Evolutionary conservation across 257 asterid genomes (phyloP), one percentile per base, ranked within the genome.

Genomic region (Plantago elongata): DNA sequence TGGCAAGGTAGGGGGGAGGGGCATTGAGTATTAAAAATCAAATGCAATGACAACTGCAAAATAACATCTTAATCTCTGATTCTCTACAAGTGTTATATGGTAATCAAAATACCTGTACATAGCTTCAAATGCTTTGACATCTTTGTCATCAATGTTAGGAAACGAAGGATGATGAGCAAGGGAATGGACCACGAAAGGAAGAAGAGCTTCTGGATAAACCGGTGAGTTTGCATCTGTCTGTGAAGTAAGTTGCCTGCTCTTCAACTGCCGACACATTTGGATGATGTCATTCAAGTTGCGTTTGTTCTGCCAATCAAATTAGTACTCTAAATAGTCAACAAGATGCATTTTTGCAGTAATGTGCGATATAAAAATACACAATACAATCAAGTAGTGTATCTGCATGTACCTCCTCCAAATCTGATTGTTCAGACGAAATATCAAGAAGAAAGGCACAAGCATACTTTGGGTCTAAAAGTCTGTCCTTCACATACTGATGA

Each of bases 401-500:
- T 48, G 54, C 65, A 49, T 45, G 66, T 81, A 88, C 96, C 94
- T 88, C 91, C 66, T 85, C 94, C 69, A 72, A 61, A 69, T 85
- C 81, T 42, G 77, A 80, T 72, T 79, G 79, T 38, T 75, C 81
- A 60, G 96, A 70, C 57, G 79, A 74, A 70, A 83, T 46, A 76
- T 78, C 90, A 77, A 87, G 83, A 56, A 93, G 76, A 78, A 89
- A 90, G 34, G 99, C 96, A 77, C 94, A 89, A 45, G 96, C 81
- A 65, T 85, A 93, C 79, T 85, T 89, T 34, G 95, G 95, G 73
- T 93, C 99, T 71, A 93, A 78, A 62, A 72, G 74, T 52, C 95
- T 88, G 69, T 93, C 99, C 84, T 79, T 93, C 27, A 90, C 82
- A 75, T 87, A 93, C 61, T 93, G 96, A 74, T 93, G 90, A 73